These are phyloP conservation scores for Eutrema japonicum DNA, from an alignment of 345 rosid species.

Conservation along the genomic window DNA sequence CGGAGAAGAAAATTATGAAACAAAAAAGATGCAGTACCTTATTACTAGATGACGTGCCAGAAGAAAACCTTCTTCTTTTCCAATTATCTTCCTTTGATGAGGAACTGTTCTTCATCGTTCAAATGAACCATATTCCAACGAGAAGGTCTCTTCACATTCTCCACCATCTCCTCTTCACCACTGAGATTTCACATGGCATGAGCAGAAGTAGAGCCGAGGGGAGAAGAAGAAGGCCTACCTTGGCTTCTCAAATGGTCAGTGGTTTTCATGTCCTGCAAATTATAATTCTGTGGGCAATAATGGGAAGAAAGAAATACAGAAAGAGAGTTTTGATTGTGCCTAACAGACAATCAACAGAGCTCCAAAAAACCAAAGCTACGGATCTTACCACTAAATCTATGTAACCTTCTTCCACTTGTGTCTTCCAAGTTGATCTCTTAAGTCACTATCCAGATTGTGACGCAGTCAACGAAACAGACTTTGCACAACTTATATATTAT, in stretches of 20 bases:
- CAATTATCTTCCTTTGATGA: conserved; percentile 51
- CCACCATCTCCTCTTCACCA: conserved; percentile 47
- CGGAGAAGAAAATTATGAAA: conserved; percentile 6
- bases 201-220: too few relatives aligned
- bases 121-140: conserved; percentile 48
- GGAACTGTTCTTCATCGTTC: conserved; percentile 52
- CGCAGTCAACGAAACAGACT: conserved; percentile 42
- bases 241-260: too few relatives aligned
- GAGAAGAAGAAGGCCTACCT: too few relatives aligned
- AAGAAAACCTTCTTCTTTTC: conserved; percentile 56
- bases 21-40: conserved; percentile 48
- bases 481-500: conserved; percentile 36
- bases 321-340: too few relatives aligned
- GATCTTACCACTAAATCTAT: conserved; percentile 60
- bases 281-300: too few relatives aligned
- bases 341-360: too few relatives aligned
- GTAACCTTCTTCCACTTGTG: conserved; percentile 54
- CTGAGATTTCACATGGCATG: too few relatives aligned
- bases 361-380: conserved; percentile 25
- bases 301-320: too few relatives aligned
- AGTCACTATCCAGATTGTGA: conserved; percentile 64
- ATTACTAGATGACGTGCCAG: conserved; percentile 48
- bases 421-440: conserved; percentile 80
- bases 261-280: too few relatives aligned
- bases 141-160: conserved; percentile 42